Conservation (phyloP, 495 filamentous ascomycete genomes). For the Apodospora peruviana region DNA sequence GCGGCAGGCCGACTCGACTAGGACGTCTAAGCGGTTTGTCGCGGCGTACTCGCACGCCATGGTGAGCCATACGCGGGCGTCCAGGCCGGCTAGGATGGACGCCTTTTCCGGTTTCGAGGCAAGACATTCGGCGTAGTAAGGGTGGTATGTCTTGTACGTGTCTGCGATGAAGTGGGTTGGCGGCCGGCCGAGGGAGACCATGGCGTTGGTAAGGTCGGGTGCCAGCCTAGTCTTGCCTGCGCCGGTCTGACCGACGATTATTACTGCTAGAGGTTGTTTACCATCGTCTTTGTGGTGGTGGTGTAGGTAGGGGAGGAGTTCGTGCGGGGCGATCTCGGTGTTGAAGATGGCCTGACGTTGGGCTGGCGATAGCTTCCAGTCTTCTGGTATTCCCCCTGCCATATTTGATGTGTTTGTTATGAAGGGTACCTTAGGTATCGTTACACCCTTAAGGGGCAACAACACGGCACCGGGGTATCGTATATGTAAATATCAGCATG, state of each 20-base stretch:
- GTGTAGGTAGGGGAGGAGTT: conserved; percentile 11
- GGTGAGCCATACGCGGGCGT: conserved; percentile 31
- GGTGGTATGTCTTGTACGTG: conserved; percentile 42
- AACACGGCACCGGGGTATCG: too few relatives aligned
- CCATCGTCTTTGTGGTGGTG: conserved; percentile 1
- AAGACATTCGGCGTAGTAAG: conserved; percentile 19
- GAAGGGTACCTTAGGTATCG: not conserved
- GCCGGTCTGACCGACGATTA: conserved; percentile 38
- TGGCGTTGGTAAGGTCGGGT: conserved; percentile 19
- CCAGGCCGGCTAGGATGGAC: conserved; percentile 18
- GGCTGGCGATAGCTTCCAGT: conserved; percentile 14
- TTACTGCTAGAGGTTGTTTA: conserved; percentile 23
- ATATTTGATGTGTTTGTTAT: not conserved
- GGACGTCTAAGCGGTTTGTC: conserved; percentile 11
- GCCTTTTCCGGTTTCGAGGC: conserved; percentile 14
- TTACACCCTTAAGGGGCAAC: too few relatives aligned
- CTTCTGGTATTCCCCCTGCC: not conserved
- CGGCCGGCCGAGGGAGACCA: conserved; percentile 1
- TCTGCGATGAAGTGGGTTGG: conserved; percentile 36
- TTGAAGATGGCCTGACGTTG: conserved; percentile 11
- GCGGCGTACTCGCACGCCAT: conserved; percentile 21
- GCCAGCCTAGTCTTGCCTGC: conserved; percentile 35
- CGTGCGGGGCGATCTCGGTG: conserved; percentile 10
- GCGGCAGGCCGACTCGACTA: conserved; percentile 32
- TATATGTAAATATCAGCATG: too few relatives aligned